Evolutionary conservation across 257 asterid species (phyloP), one percentile per base, ranked within the genome.

Genomic region (Nicotiana tomentosiformis): DNA sequence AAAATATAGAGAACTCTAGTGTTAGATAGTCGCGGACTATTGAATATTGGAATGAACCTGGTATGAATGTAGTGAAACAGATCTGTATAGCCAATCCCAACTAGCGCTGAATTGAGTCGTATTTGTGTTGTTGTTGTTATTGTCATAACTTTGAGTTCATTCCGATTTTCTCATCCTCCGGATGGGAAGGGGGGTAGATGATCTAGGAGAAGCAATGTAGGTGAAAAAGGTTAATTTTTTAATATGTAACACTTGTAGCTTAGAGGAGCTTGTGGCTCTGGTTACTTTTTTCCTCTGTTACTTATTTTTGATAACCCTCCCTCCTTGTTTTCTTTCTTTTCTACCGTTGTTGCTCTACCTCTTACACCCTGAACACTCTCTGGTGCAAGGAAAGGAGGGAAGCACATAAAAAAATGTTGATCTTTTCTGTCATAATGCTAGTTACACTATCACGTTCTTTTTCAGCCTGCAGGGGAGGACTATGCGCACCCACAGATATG

Each of bases 401-500:
- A 9, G 10, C 37, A 46, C 78, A 72, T 46, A 72, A 2, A 72
- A 72, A 60, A 12, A 3, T 57, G n/a, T 55, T 18, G 66, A 49
- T 26, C 26, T 29, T 1, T 30, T 18, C 82, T 86, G 17, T 76
- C 65, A 60, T 82, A 26, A 33, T 15, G 81, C 20, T 29, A 39
- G n/a, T 57, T 29, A n/a, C 56, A 78, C 66, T 70, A 8, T 85
- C 80, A 26, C 17, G 29, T 76, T 76, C 26, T 51, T 76, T 60
- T 81, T 84, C 96, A 96, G 99, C 89, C 95, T 87, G 89, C 89
- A 86, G 98, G 90, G 89, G 97, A 96, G 90, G 92, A 90, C 86
- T 96, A 96, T 81, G 92, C 99, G 20, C 93, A 96, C 88, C 99
- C 99, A 4, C 81, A 89, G 80, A 92, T 96, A 87, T 96, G 99